Evolutionary conservation across 208 protist species (phyloP).

Genomic region (Trypanosoma avium): DNA sequence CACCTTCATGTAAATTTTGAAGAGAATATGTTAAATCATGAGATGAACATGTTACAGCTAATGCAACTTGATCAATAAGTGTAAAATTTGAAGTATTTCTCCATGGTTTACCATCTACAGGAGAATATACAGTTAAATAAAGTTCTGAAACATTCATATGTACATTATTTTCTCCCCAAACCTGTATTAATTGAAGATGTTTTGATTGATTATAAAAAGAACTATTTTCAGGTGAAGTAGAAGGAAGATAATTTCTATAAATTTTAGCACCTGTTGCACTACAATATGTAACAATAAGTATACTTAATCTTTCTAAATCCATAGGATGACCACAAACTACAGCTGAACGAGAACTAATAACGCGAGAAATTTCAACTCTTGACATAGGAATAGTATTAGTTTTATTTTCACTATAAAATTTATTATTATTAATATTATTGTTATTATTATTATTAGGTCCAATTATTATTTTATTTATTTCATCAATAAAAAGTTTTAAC

Average conservation of each 20-base stretch:
- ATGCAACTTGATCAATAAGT: constrained; percentile 49
- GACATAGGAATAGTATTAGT: constrained; percentile 39
- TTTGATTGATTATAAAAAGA: constrained; percentile 57
- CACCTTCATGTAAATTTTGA: constrained; percentile 54
- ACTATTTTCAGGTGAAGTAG: constrained; percentile 60
- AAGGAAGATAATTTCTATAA: constrained; percentile 68
- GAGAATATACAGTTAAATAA: constrained; percentile 62
- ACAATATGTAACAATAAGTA: constrained; percentile 58
- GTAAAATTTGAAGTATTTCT: background rate
- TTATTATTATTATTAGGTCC: background rate
- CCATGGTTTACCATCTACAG: constrained; percentile 65
- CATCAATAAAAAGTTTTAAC: constrained; percentile 49
- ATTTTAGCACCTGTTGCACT: constrained; percentile 65
- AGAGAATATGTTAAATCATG: constrained; percentile 75
- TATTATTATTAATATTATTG: background rate
- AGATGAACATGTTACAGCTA: constrained; percentile 48
- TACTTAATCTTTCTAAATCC: constrained; percentile 61
- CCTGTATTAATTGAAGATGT: constrained; percentile 48
- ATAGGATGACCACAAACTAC: constrained; percentile 78
- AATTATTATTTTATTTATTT: constrained; percentile 52
- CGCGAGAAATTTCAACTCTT: constrained; percentile 60
- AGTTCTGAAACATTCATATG: constrained; percentile 44
- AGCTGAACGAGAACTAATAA: constrained; percentile 64
- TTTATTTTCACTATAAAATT: background rate
- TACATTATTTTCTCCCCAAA: constrained; percentile 50